Conservation (phyloP, 306 rosid genomes). For the barrel medic (Medicago truncatula) region DNA sequence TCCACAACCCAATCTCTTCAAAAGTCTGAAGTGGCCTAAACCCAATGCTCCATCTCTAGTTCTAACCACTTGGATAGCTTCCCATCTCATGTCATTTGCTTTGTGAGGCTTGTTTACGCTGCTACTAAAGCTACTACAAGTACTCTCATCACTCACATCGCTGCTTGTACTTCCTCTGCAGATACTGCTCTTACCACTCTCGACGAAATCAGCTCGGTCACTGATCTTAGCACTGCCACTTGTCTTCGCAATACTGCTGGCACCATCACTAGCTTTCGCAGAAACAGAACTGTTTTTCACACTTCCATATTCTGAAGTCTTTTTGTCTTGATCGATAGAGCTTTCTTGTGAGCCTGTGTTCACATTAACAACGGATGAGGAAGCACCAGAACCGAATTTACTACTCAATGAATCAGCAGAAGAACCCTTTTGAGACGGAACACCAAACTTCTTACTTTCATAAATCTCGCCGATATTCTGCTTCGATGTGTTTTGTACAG, state of each 20-base stretch:
- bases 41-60: slow-evolving; percentile 83
- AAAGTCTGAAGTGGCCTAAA: slow-evolving; percentile 83
- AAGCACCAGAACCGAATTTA: slow-evolving; percentile 58
- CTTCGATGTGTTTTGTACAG: slow-evolving; percentile 49
- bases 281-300: slow-evolving; percentile 85
- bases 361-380: slow-evolving; percentile 57
- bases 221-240: slow-evolving; percentile 95
- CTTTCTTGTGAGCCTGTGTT: slow-evolving; percentile 65
- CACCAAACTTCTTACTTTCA: slow-evolving; percentile 53
- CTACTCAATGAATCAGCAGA: slow-evolving; percentile 58
- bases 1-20: slow-evolving; percentile 97
- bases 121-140: slow-evolving; percentile 95
- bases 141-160: slow-evolving; percentile 95
- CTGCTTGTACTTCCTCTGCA: slow-evolving; percentile 98
- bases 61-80: slow-evolving; percentile 91
- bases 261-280: slow-evolving; percentile 85
- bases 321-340: slow-evolving; percentile 73
- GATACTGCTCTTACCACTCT: slow-evolving; percentile 97
- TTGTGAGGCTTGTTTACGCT: slow-evolving; percentile 93
- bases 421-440: slow-evolving; percentile 51
- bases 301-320: slow-evolving; percentile 79
- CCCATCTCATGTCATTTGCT: slow-evolving; percentile 99
- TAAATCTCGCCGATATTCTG: slow-evolving; percentile 54
- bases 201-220: slow-evolving; percentile 80
- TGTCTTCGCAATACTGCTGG: slow-evolving; percentile 85